Percentiles rank a stretch among this genome's conserved stretches.
These are phyloP conservation scores for Sordariomycetes sp. DNA, from an alignment of 2,329 filamentous ascomycete genomes.

Conservation along the genomic window DNA sequence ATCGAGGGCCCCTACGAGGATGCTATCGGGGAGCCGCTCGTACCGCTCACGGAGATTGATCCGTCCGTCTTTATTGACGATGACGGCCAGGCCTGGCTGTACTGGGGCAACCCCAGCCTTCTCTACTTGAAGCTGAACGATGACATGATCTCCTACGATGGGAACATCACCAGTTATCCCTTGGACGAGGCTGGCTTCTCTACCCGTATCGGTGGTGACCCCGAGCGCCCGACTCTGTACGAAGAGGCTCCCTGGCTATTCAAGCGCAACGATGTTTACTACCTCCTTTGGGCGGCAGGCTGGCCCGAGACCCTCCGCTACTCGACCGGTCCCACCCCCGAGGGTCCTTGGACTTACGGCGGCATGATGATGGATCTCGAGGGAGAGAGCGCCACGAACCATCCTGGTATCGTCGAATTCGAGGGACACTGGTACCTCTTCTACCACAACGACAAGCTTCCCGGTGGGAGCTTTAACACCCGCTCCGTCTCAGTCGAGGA, in stretches of 20 bases:
- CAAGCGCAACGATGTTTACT: conserved; percentile 16
- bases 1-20: conserved; percentile 19
- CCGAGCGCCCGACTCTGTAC: conserved; percentile 11
- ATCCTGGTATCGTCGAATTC: too few relatives aligned
- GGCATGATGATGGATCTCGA: too few relatives aligned
- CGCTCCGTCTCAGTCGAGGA: too few relatives aligned
- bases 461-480: too few relatives aligned
- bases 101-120: conserved; percentile 22
- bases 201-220: conserved; percentile 6
- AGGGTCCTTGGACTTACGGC: too few relatives aligned
- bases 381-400: too few relatives aligned
- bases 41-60: conserved; percentile 21
- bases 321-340: too few relatives aligned
- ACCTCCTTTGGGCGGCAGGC: too few relatives aligned
- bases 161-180: conserved; percentile 12
- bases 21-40: conserved; percentile 16
- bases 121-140: conserved; percentile 22
- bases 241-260: conserved; percentile 21
- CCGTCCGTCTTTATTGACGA: conserved; percentile 24
- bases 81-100: conserved; percentile 24
- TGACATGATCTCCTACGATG: conserved; percentile 24
- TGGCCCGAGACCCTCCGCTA: too few relatives aligned
- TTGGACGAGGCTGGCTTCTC: conserved; percentile 9
- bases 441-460: too few relatives aligned
- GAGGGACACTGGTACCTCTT: too few relatives aligned